phyloP scores from a whole-genome alignment of 2,329 filamentous ascomycete genomes.

The Teratosphaeria epicoccoides region DNA sequence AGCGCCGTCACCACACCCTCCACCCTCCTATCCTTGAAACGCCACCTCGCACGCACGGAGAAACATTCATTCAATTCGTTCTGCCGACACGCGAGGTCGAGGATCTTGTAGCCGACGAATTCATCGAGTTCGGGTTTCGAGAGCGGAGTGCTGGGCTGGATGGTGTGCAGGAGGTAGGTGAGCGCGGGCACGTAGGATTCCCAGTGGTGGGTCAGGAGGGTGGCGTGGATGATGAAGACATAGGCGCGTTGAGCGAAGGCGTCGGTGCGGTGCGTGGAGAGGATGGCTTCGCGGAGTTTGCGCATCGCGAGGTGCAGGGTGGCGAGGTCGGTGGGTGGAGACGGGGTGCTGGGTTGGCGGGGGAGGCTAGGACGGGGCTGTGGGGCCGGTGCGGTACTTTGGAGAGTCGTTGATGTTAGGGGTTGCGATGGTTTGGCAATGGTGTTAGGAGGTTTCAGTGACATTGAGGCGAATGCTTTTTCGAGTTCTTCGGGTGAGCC shows the following conservation, averaged over 20 bases:
- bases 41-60: conserved; percentile 50
- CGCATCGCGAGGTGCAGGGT: conserved; percentile 73
- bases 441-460: conserved; percentile 21
- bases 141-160: conserved; percentile 58
- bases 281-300: conserved; percentile 82
- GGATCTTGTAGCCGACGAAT: conserved; percentile 66
- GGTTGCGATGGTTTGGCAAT: background rate
- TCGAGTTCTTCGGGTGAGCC: conserved; percentile 63
- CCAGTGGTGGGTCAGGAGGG: conserved; percentile 68
- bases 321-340: conserved; percentile 54
- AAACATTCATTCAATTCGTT: conserved; percentile 65
- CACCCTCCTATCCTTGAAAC: conserved; percentile 55
- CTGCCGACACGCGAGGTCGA: conserved; percentile 82
- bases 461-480: conserved; percentile 60
- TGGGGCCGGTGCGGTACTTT: background rate
- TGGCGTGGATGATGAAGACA: conserved; percentile 78
- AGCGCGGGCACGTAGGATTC: conserved; percentile 87
- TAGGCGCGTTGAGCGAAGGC: conserved; percentile 81
- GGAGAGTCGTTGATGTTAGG: background rate
- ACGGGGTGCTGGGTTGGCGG: conserved; percentile 17
- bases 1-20: conserved; percentile 59
- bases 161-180: conserved; percentile 60
- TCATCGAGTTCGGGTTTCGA: conserved; percentile 65
- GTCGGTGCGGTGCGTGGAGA: conserved; percentile 65
- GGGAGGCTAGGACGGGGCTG: conserved; percentile 17